Base-by-base conservation (phyloP, 225 moss, liverwort and hornwort genomes). In the Takakia lepidozioides region DNA sequence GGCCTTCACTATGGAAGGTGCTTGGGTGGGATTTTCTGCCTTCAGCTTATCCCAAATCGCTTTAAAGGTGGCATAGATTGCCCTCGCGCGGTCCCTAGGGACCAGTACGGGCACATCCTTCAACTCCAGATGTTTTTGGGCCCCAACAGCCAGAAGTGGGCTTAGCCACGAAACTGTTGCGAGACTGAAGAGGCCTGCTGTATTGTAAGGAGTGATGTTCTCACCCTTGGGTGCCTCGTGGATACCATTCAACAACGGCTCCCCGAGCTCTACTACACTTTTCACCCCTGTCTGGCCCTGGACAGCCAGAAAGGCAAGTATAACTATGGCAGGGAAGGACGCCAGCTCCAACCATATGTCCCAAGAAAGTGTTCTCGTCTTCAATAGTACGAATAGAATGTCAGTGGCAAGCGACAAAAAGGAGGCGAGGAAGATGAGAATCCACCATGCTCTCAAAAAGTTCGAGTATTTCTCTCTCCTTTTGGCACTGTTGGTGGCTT, bases 11-110 rank as follows among this genome's bases (percentile, higher is more conserved):
- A 89, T 65, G 4, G 86, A 84, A 4, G 84, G 82, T 9, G 75
- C 62, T 45, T 66, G 62, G 3, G 61, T 24, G 1, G 62, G 60
- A 0, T 51, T 44, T 15, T 49, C 27, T 58, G 66, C 50, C 38
- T 71, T 53, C 64, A 86, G 66, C 48, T 24, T 52, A 21, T 75
- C 82, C 93, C 89, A 93, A 45, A 69, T 86, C 20, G 63, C 46
- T 47, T 56, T 70, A 22, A 95, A 76, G 10, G 21, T 46, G 5
- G 49, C 30, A 54, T 64, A 86, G 60, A 66, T 46, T 2, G 58
- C 51, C 16, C 62, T 73, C 26, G 93, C 68, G 44, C 54, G 73
- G 20, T 84, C 81, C 48, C 66, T 56, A 30, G 67, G 41, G 1
- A 79, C 78, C 60, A 71, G 61, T 7, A 54, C 56, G 30, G 89